phyloP scores from a whole-genome alignment of 2,329 filamentous ascomycete genomes.

The Macrophomina tecta region DNA sequence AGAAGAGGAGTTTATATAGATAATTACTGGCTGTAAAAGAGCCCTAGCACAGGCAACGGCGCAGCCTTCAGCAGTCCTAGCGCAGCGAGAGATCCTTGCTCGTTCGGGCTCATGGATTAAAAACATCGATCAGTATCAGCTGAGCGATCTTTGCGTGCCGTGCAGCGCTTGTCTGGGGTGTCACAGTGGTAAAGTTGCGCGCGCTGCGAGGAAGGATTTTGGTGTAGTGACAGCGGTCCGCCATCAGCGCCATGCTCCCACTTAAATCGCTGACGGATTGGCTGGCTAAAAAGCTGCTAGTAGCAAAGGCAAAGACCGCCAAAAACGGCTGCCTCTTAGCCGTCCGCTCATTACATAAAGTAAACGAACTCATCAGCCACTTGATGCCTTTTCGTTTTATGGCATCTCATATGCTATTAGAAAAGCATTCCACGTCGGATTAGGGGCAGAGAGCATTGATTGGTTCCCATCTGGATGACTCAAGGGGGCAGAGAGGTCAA shows the following conservation, averaged over 20 bases:
- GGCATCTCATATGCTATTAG: too few species aligned
- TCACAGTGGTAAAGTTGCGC: background rate
- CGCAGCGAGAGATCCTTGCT: background rate
- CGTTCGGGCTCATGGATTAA: background rate
- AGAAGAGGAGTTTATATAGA: slow-evolving; percentile 1
- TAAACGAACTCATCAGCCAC: background rate
- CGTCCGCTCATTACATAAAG: background rate
- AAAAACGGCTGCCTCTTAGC: background rate
- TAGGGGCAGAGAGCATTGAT: too few species aligned
- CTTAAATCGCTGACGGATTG: slow-evolving; percentile 2
- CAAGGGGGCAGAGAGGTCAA: too few species aligned
- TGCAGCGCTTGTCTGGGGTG: background rate
- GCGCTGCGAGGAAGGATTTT: background rate
- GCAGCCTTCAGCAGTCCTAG: background rate
- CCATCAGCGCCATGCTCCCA: background rate
- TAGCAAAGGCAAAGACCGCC: background rate
- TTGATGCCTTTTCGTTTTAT: too few species aligned
- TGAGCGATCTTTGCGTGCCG: background rate
- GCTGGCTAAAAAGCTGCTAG: background rate
- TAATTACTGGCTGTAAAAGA: background rate
- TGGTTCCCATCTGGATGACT: too few species aligned
- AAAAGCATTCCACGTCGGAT: too few species aligned
- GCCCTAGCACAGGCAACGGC: background rate
- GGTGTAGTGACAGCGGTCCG: background rate
- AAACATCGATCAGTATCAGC: background rate